These are phyloP conservation scores for Neonothopanus nambi DNA, from an alignment of 1,284 basidiomycete genomes.

Conservation along the genomic window DNA sequence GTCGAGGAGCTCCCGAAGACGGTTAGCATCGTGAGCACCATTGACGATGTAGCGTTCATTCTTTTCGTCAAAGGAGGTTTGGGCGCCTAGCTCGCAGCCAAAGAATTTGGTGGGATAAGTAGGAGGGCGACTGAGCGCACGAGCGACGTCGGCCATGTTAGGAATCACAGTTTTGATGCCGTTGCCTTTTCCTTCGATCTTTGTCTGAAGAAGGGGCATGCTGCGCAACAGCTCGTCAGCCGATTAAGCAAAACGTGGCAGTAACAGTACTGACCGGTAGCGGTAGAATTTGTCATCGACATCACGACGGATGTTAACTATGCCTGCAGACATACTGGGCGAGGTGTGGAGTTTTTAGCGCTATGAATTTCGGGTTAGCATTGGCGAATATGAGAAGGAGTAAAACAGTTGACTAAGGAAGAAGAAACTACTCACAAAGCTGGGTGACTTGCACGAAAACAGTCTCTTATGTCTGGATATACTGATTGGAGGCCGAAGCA, in stretches of 20 bases:
- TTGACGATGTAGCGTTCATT: constrained; percentile 99
- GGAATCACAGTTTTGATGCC: constrained; percentile 99
- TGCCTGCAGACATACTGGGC: constrained; percentile 79
- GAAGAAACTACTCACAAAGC: constrained; percentile 48
- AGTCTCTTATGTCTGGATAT: constrained; percentile 64
- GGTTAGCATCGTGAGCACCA: constrained; percentile 90
- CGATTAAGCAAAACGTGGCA: background rate
- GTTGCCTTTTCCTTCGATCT: constrained; percentile 99
- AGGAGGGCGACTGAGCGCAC: constrained; percentile 92
- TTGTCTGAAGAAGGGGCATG: constrained; percentile 94
- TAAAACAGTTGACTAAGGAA: background rate
- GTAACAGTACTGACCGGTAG: constrained; percentile 61
- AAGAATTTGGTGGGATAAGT: constrained; percentile 99
- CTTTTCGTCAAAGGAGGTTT: constrained; percentile 95
- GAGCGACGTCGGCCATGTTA: constrained; percentile 98
- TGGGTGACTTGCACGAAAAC: constrained; percentile 55
- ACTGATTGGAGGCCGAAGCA: constrained; percentile 83
- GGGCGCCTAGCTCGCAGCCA: constrained; percentile 97
- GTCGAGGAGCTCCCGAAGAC: constrained; percentile 95
- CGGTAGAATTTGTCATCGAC: constrained; percentile 95
- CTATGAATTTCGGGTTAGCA: constrained; percentile 35
- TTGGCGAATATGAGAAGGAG: background rate
- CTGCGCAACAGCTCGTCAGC: constrained; percentile 37
- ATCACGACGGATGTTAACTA: constrained; percentile 98
- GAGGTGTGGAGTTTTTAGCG: constrained; percentile 47